Evolutionary conservation across 1,139 yeast genomes (phyloP), one percentile per base, ranked within the genome.

Genomic region (Debaryomyces coudertii): DNA sequence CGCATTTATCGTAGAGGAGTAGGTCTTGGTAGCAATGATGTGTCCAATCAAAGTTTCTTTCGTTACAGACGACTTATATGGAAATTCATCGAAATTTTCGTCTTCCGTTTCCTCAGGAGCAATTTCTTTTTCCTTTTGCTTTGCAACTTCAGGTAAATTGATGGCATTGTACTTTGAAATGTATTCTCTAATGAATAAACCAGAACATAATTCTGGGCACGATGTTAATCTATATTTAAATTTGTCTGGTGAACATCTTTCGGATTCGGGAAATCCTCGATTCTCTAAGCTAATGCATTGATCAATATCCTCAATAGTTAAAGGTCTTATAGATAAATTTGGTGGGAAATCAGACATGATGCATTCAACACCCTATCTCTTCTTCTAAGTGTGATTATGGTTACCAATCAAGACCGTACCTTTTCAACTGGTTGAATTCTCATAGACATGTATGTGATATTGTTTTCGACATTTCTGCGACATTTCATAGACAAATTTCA

Each of bases 131-230:
- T 66, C 68, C 47, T 71, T 62, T 46, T 55, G 55, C 18, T 66
- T 69, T 12, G 79, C 78, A 8, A 71, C 74, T 25, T 67, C 70
- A 1, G 79, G 79, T 53, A 73, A 65, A 55, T 76, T 76, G 52
- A 74, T 69, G 33, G 76, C 72, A 53, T 67, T 74, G 62, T 66
- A 76, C 58, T 64, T 67, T 54, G 66, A 62, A 25, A 62, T 66
- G 65, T 84, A 88, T 48, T 82, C 83, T 61, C 97, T 79, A 43
- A 87, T 74, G 59, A 92, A 92, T 49, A 93, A 75, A 1, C 98
- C 98, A 4, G 92, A 82, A 54, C 95, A 84, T 50, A 93, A 77
- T 64, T 93, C 99, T 8, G 98, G 98, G 63, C 97, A 90, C 3
- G 75, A 82, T 2, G 79, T 77, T 53, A 93, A 73, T 56, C 97